Base-by-base conservation (phyloP, 305 asterid species). In the Solanum aculeatissimum region DNA sequence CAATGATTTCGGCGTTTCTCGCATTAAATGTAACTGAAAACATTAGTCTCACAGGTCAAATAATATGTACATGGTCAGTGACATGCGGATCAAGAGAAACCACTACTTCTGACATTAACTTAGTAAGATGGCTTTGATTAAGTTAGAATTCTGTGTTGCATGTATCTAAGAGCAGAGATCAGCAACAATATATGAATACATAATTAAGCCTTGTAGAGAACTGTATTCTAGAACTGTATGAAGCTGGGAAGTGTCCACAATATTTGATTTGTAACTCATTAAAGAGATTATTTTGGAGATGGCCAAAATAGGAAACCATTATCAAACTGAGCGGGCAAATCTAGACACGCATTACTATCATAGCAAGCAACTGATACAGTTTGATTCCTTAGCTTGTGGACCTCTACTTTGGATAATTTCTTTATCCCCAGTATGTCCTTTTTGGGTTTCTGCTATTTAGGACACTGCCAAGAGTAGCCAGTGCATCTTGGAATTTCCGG, bases 401-500 rank as follows among this genome's bases (percentile, higher is more conserved):
- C 60, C 60, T 25, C 60, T 47, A 74, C 25, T 75, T 75, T 49
- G 62, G 81, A 78, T 78, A 27, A 78, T 78, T 86, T 85, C 69
- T 55, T 68, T 43, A 84, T 85, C 85, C 87, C 90, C 90, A 83
- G 81, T 89, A 91, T 53, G 92, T 86, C 82, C 83, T 89, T 86
- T 80, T 86, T 16, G 92, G 91, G 53, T 87, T 89, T 54, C 90
- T 89, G 63, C 90, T 87, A 86, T 92, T 89, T 89, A 93, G 83
- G 87, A 92, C 82, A 42, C 89, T 85, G 70, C 94, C 97, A 77
- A 95, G 90, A 58, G 85, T 85, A 21, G 92, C 94, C 88, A 97
- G 83, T 13, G 97, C 98, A 23, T 95, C 98, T 60, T 90, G 83
- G 84, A 91, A 93, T 86, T 97, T 96, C 29, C 95, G 92, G 45